A percentile compares a stretch with the other conserved stretches of the same genome.
phyloP scores from a whole-genome alignment of 164 flowering plant species.

The Annona cherimola region DNA sequence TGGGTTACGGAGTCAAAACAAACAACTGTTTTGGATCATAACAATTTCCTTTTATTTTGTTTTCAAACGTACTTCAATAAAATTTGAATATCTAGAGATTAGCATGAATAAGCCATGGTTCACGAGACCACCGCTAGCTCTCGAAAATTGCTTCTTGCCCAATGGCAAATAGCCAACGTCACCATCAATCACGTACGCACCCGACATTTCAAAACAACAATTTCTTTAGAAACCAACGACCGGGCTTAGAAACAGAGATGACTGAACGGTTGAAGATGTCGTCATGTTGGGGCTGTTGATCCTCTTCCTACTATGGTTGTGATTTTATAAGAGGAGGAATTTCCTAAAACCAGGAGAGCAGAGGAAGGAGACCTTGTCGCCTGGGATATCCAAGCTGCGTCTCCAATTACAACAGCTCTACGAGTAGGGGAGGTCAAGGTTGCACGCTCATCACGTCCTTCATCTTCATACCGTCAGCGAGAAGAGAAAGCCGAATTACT shows the following conservation, averaged over 20 bases:
- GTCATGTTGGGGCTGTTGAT: conserved; percentile 11
- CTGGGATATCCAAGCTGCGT: conserved; percentile 46
- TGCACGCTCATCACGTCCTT: background rate
- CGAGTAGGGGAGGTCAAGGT: background rate
- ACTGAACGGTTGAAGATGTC: conserved; percentile 15
- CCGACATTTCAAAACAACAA: background rate
- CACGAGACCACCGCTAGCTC: conserved; percentile 19
- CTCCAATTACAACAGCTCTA: background rate
- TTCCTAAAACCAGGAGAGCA: background rate
- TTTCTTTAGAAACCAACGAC: background rate
- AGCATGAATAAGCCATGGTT: conserved; percentile 51
- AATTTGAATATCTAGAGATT: no score
- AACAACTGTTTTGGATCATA: no score
- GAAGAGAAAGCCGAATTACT: conserved; percentile 28
- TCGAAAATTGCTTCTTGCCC: background rate
- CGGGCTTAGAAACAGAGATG: conserved; percentile 11
- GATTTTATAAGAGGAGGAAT: conserved; percentile 3
- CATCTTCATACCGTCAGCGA: conserved; percentile 16
- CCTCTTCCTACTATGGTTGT: conserved; percentile 26
- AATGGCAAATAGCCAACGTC: background rate
- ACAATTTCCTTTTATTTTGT: no score
- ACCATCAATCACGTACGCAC: background rate
- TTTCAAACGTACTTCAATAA: no score
- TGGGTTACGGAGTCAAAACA: no score
- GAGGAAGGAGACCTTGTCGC: conserved; percentile 27